Evolutionary conservation across 2,329 filamentous ascomycete species (phyloP), one percentile per base, ranked within the genome.

Genomic region (Trichoderma sp.): DNA sequence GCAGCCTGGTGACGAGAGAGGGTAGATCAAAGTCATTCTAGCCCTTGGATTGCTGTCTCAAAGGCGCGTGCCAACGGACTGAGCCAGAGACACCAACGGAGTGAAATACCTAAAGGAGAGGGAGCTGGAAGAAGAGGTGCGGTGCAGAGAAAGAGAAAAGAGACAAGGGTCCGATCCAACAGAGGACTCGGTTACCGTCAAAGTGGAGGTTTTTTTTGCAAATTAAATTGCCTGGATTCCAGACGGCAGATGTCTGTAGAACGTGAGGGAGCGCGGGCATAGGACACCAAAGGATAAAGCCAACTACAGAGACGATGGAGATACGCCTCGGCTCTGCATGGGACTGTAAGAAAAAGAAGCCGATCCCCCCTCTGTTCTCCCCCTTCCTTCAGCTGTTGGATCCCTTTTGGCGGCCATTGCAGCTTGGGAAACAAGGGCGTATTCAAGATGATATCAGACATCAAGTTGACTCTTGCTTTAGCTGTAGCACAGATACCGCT

Each of bases 401-500:
- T 30, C 4, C 28, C 28, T 30, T 30, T 30, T 30, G 28, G n/a
- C n/a, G n/a, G n/a, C n/a, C n/a, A n/a, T n/a, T n/a, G n/a, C n/a
- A n/a, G n/a, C n/a, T n/a, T n/a, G n/a, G n/a, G n/a, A n/a, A 43
- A 43, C 34, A 59, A 34, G 34, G 34, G 43, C 26, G 14, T 32
- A 43, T 39, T 7, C 32, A 21, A 24, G n/a, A 32, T 52, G 14
- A 63, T 66, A 43, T 58, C 49, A 32, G 51, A 49, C 55, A 61
- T 32, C 30, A 68, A 69, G 68, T 69, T 69, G 56, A 69, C 68
- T 56, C 16, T 67, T 51, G 55, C 34, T 56, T 39, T 58, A 68
- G 64, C 64, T 56, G 59, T 52, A 59, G 69, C 69, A 34, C 69
- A 70, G 69, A 63, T 70, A 55, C 59, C 66, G 37, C 69, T 70